Evolutionary conservation across 768 basidiomycete genomes (phyloP).

Genomic region (Termitomyces sp.): DNA sequence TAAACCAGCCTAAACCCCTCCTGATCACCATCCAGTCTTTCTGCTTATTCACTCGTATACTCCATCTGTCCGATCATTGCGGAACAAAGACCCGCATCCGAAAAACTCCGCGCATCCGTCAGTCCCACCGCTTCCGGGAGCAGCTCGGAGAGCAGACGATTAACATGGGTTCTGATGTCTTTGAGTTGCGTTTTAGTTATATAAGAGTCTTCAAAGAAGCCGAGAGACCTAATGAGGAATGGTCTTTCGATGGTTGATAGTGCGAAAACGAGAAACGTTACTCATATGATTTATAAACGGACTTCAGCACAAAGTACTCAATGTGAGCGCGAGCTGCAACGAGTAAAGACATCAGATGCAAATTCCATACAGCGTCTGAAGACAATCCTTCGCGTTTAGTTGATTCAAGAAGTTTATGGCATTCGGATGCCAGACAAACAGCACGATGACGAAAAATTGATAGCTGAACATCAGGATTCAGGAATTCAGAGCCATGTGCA

Average conservation of each 20-base stretch:
- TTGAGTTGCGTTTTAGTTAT: constrained; percentile 14
- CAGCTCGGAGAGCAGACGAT: constrained; percentile 8
- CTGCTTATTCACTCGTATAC: constrained; percentile 16
- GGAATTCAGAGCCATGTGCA: constrained; percentile 10
- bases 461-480: constrained; percentile 13
- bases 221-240: constrained; percentile 13
- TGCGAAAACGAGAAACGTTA: constrained; percentile 19
- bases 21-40: constrained; percentile 14
- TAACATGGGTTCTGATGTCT: constrained; percentile 10
- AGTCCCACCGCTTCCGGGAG: constrained; percentile 21
- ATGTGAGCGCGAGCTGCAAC: constrained; percentile 22
- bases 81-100: constrained; percentile 19
- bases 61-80: constrained; percentile 22
- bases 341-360: constrained; percentile 22
- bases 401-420: constrained; percentile 8
- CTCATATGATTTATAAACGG: constrained; percentile 16
- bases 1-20: constrained; percentile 16
- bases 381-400: constrained; percentile 7
- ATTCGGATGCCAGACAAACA: constrained; percentile 15
- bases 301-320: constrained; percentile 18
- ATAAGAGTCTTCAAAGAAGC: constrained; percentile 22
- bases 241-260: constrained; percentile 21
- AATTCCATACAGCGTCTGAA: constrained; percentile 20
- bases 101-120: constrained; percentile 23
- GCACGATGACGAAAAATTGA: constrained; percentile 21